Base-by-base conservation (phyloP, 805 yeast species). In the Dipodascus albidus region DNA sequence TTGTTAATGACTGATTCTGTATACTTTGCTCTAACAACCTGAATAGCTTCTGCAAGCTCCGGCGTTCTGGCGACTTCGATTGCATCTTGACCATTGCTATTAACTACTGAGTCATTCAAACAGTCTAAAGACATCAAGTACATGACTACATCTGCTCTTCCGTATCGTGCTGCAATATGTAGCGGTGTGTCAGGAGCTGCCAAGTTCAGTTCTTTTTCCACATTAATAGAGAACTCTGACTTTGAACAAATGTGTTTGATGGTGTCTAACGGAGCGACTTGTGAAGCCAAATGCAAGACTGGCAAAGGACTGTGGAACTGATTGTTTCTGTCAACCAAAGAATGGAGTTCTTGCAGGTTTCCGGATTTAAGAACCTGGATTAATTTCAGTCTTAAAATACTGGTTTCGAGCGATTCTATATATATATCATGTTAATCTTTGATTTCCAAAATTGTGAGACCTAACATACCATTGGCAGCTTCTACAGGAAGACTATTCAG, bases 111-210 rank as follows among this genome's bases (percentile, higher is more conserved):
- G 67, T 93, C 98, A 65, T 93, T 90, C 58, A 93, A 83, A 15
- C 72, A 67, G 2, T 81, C 81, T 24, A 70, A 72, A 53, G 78
- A 72, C 72, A 93, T 74, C 57, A 93, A 70, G 54, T 78, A 74
- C 53, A 79, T 76, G 21, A 88, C 89, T 1, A 89, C 83, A 56
- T 89, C 96, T 19, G 76, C 73, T 53, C 98, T 74, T 14, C 85
- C 79, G 35, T 83, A 77, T 50, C 72, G 65, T 0, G 95, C 93
- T 0, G 96, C 97, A 56, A 87, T 68, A 66, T 93, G 99, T 49
- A 93, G 73, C 0, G 98, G 95, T 0, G 99, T 89, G 68, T 90
- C 88, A 0, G 96, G 96, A 47, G 85, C 83, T 2, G 71, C 69
- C 60, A 14, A 3, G 20, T 17, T 38, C 6, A 38, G 44, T 17